A percentile compares a stretch with the other conserved stretches of the same genome.
Evolutionary conservation across 202 grass and related monocot species (phyloP).

Genomic region (Tripidium arundinaceum): DNA sequence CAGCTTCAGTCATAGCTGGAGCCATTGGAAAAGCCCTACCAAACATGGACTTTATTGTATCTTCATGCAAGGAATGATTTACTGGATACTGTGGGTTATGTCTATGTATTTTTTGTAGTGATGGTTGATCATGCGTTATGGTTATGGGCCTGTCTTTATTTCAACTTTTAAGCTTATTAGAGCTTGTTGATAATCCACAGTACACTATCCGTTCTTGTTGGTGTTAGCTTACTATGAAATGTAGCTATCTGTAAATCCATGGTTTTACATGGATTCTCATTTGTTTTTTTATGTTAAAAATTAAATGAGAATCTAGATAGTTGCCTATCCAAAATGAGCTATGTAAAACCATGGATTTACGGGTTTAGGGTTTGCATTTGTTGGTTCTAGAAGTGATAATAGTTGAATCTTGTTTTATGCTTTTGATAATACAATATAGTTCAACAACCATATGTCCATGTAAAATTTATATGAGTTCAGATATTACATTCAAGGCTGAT

Average conservation of each 20-base stretch:
- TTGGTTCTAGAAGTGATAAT: neutral
- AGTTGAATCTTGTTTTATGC: neutral
- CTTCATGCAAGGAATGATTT: too few species aligned
- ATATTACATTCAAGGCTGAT: neutral
- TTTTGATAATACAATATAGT: slow-evolving; percentile 14
- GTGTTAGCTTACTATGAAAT: neutral
- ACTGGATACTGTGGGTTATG: too few species aligned
- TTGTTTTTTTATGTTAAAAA: neutral
- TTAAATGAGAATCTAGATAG: neutral
- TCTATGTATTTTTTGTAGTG: neutral
- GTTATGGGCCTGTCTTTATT: neutral
- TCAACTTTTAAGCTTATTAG: neutral
- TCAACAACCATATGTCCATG: slow-evolving; percentile 15
- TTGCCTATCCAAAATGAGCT: neutral
- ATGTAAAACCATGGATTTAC: neutral
- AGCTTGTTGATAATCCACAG: neutral
- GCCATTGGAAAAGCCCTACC: too few species aligned
- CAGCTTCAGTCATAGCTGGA: too few species aligned
- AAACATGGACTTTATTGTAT: too few species aligned
- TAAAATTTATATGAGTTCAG: slow-evolving; percentile 3
- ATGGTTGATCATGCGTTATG: neutral
- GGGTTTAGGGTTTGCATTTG: neutral
- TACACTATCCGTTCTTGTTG: neutral
- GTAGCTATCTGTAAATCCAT: neutral
- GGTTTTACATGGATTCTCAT: neutral